A percentile compares a stretch with the other conserved stretches of the same genome.
phyloP scores from a whole-genome alignment of 2,329 filamentous ascomycete species.

The Stemphylium lycopersici region DNA sequence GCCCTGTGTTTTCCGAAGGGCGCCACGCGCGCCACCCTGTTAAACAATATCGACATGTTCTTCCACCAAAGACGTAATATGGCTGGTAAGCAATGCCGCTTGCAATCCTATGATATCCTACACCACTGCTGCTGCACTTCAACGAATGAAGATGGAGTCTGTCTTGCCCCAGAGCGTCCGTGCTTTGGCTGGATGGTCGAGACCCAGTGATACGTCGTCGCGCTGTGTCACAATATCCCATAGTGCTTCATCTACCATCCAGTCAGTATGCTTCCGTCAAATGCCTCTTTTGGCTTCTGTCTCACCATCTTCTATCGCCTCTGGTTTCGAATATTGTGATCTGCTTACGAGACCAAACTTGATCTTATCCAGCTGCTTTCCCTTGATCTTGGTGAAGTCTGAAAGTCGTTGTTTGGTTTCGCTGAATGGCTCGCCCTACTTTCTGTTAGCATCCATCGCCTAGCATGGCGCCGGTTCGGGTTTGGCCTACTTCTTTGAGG shows the following conservation, averaged over 20 bases:
- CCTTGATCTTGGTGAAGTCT: conserved; percentile 91
- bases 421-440: conserved; percentile 79
- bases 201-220: conserved; percentile 54
- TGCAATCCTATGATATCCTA: conserved; percentile 27
- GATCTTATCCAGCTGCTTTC: conserved; percentile 98
- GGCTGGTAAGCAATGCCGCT: neutral
- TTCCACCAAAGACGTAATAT: conserved; percentile 6
- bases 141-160: conserved; percentile 69
- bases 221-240: conserved; percentile 50
- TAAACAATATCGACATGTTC: conserved; percentile 13
- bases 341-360: conserved; percentile 82
- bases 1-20: conserved; percentile 6
- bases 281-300: conserved; percentile 9
- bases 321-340: conserved; percentile 73
- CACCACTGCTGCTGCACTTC: conserved; percentile 20
- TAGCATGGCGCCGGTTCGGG: neutral
- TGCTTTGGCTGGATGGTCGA: conserved; percentile 69
- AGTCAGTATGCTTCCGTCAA: conserved; percentile 14
- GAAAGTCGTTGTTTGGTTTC: conserved; percentile 95
- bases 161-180: conserved; percentile 64
- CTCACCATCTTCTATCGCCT: conserved; percentile 88
- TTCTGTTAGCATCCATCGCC: conserved; percentile 27
- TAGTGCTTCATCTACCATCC: conserved; percentile 52
- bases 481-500: conserved; percentile 69
- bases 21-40: conserved; percentile 2